Percentiles rank a stretch among this genome's conserved stretches.
These are phyloP conservation scores for Starmerella vitae DNA, from an alignment of 805 yeast species.

Conservation along the genomic window DNA sequence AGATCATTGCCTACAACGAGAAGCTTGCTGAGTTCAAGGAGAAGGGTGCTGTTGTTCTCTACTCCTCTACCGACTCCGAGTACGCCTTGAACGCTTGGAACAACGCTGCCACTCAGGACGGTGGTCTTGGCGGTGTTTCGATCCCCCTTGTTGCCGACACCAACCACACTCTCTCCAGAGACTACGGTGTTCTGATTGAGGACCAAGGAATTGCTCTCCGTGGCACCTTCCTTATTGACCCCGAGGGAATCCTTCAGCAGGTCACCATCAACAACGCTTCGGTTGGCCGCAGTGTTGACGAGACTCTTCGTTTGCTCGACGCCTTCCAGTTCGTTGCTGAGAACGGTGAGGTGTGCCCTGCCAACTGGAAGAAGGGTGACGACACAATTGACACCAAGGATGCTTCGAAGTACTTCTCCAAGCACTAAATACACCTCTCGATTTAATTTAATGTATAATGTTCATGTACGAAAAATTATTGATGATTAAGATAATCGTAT, in stretches of 20 bases:
- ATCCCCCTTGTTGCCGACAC: slow-evolving; percentile 94
- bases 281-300: slow-evolving; percentile 98
- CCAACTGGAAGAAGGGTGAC: slow-evolving; percentile 96
- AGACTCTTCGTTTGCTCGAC: slow-evolving; percentile 91
- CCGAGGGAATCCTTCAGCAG: slow-evolving; percentile 89
- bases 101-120: slow-evolving; percentile 87
- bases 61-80: slow-evolving; percentile 98
- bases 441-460: background rate
- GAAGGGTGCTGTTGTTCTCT: slow-evolving; percentile 75
- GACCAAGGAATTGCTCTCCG: slow-evolving; percentile 95
- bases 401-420: slow-evolving; percentile 13
- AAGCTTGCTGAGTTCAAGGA: slow-evolving; percentile 81
- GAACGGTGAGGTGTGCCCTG: slow-evolving; percentile 99
- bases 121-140: slow-evolving; percentile 93
- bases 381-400: slow-evolving; percentile 56
- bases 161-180: slow-evolving; percentile 86
- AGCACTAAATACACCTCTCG: slow-evolving; percentile 7
- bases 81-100: slow-evolving; percentile 97
- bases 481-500: too few species aligned
- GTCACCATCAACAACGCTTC: slow-evolving; percentile 96
- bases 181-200: slow-evolving; percentile 94
- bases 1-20: slow-evolving; percentile 95
- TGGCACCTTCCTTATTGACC: slow-evolving; percentile 97
- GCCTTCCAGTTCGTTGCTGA: slow-evolving; percentile 99
- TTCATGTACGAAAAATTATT: background rate